Evolutionary conservation across 164 flowering plant species (phyloP).

Genomic region (Vitis cinerea): DNA sequence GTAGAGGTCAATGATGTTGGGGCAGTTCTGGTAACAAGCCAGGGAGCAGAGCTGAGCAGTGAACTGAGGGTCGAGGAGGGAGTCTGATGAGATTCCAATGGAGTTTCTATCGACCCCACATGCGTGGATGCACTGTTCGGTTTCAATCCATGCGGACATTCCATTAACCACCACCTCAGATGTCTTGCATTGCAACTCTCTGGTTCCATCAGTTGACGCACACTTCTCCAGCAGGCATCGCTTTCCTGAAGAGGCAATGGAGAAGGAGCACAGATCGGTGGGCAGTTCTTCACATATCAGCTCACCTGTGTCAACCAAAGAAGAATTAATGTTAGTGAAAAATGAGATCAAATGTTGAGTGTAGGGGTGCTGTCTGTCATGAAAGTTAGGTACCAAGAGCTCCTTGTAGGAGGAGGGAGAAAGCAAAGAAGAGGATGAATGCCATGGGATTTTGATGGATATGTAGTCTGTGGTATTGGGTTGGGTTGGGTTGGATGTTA

Average conservation of each 20-base stretch:
- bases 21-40: constrained; percentile 28
- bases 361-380: neutral
- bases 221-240: constrained; percentile 33
- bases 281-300: constrained; percentile 31
- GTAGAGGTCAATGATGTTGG: constrained; percentile 41
- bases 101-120: constrained; percentile 38
- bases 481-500: too few relatives aligned
- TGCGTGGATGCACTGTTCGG: constrained; percentile 26
- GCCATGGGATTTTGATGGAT: too few relatives aligned
- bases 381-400: constrained; percentile 16
- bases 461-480: too few relatives aligned
- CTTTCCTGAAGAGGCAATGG: constrained; percentile 29
- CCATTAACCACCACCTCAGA: constrained; percentile 24
- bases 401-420: constrained; percentile 15
- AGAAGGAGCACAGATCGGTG: constrained; percentile 21
- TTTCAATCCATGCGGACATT: constrained; percentile 25
- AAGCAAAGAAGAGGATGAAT: constrained; percentile 4
- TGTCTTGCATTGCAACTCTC: constrained; percentile 32
- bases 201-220: constrained; percentile 1
- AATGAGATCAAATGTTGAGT: neutral
- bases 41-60: constrained; percentile 30
- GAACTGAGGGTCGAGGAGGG: constrained; percentile 29
- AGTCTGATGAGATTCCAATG: constrained; percentile 38
- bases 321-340: neutral
- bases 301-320: constrained; percentile 13